Conservation (phyloP, 2,329 filamentous ascomycete species). For the Fusarium udum region DNA sequence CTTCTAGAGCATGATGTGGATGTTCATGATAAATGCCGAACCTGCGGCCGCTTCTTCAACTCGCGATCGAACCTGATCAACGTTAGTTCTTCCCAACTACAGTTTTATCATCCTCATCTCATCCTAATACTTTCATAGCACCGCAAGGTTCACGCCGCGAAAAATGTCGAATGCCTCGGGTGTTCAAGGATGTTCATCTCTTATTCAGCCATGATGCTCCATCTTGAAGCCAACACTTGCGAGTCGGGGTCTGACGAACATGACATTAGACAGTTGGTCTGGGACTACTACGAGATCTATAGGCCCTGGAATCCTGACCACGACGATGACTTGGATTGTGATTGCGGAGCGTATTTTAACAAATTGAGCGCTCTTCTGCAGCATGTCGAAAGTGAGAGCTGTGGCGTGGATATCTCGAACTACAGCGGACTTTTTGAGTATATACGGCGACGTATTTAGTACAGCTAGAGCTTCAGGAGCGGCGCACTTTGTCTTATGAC, state of each 20-base stretch:
- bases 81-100: background rate
- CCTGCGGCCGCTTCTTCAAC: slow-evolving; percentile 7
- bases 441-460: background rate
- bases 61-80: slow-evolving; percentile 23
- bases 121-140: slow-evolving; percentile 12
- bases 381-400: slow-evolving; percentile 38
- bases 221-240: slow-evolving; percentile 39
- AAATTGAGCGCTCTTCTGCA: slow-evolving; percentile 36
- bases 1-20: slow-evolving; percentile 10
- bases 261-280: slow-evolving; percentile 10
- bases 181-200: slow-evolving; percentile 28
- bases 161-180: slow-evolving; percentile 21
- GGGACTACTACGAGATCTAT: slow-evolving; percentile 25
- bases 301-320: slow-evolving; percentile 1
- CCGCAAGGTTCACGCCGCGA: slow-evolving; percentile 16
- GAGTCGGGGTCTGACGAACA: slow-evolving; percentile 6
- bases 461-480: background rate
- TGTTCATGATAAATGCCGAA: slow-evolving; percentile 24
- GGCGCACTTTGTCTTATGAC: background rate
- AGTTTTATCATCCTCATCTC: background rate
- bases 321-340: slow-evolving; percentile 27
- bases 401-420: background rate
- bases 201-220: slow-evolving; percentile 40
- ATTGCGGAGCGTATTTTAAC: slow-evolving; percentile 14
- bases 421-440: fast-evolving